Conservation (phyloP, 257 asterid genomes). For the Ilex asprella region DNA sequence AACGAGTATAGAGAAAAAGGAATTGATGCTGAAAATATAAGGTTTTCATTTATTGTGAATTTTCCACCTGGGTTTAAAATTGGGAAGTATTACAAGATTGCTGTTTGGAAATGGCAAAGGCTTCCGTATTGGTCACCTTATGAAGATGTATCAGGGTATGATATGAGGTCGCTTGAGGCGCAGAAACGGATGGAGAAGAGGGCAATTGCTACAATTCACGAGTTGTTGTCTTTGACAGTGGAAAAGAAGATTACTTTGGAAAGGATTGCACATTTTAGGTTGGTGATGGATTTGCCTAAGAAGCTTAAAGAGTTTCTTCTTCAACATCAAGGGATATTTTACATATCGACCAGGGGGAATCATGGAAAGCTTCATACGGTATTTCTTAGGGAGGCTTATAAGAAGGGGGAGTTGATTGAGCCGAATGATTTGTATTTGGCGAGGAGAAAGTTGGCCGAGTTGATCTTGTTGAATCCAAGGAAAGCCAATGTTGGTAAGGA, state of each 20-base stretch:
- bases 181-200: constrained; percentile 91
- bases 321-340: constrained; percentile 88
- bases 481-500: constrained; percentile 44
- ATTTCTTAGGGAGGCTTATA: constrained; percentile 81
- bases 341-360: constrained; percentile 75
- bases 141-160: constrained; percentile 69
- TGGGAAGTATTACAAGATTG: constrained; percentile 76
- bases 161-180: constrained; percentile 80
- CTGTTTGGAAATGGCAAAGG: constrained; percentile 96
- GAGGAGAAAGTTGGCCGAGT: constrained; percentile 62
- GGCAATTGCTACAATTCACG: constrained; percentile 80
- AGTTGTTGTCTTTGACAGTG: constrained; percentile 51
- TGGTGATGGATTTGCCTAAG: constrained; percentile 75
- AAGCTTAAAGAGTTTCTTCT: constrained; percentile 78
- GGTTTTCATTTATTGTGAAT: constrained; percentile 67
- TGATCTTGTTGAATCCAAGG: constrained; percentile 65
- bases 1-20: constrained; percentile 69
- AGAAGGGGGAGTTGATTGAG: constrained; percentile 72
- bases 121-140: constrained; percentile 92
- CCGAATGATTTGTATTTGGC: constrained; percentile 76
- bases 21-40: constrained; percentile 64
- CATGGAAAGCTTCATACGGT: constrained; percentile 81
- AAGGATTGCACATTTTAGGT: constrained; percentile 74
- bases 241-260: constrained; percentile 79
- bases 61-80: constrained; percentile 88